These are phyloP conservation scores for Thielaviopsis populi DNA, from an alignment of 2,329 filamentous ascomycete genomes.

Conservation along the genomic window DNA sequence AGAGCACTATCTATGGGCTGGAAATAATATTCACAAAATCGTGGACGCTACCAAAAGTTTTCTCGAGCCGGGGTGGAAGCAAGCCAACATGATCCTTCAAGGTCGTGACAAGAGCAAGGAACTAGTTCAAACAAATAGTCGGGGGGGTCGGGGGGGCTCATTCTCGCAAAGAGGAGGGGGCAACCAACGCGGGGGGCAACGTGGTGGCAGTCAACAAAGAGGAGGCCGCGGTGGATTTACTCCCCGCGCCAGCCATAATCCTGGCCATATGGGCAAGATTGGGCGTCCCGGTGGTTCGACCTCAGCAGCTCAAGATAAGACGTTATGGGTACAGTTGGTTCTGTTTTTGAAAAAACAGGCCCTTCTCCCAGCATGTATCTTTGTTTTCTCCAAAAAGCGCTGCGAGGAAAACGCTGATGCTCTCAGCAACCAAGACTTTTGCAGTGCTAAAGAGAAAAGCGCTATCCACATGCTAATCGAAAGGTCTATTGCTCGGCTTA, in stretches of 20 bases:
- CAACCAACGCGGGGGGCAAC: constrained; percentile 25
- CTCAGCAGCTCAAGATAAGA: constrained; percentile 86
- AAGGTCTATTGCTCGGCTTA: constrained; percentile 79
- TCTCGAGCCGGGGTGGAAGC: constrained; percentile 85
- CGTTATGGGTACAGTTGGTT: constrained; percentile 90
- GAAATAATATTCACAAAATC: constrained; percentile 85
- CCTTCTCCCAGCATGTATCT: constrained; percentile 84
- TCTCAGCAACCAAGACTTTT: constrained; percentile 87
- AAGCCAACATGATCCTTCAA: constrained; percentile 67
- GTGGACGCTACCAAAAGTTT: constrained; percentile 88
- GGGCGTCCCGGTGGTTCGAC: constrained; percentile 76
- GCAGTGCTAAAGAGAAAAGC: constrained; percentile 85
- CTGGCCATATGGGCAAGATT: constrained; percentile 78
- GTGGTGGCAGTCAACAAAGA: constrained; percentile 32
- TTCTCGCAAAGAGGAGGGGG: constrained; percentile 20
- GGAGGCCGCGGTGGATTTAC: constrained; percentile 39
- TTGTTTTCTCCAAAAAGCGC: constrained; percentile 95
- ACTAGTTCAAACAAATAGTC: constrained; percentile 13
- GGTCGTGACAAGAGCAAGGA: constrained; percentile 54
- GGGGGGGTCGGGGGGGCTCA: constrained; percentile 14
- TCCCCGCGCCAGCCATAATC: constrained; percentile 44
- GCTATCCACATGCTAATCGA: constrained; percentile 96
- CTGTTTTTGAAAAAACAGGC: constrained; percentile 78
- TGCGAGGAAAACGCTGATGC: constrained; percentile 97
- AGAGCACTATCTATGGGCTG: constrained; percentile 93